phyloP scores from a whole-genome alignment of 257 asterid species.

The Rauvolfia tetraphylla region DNA sequence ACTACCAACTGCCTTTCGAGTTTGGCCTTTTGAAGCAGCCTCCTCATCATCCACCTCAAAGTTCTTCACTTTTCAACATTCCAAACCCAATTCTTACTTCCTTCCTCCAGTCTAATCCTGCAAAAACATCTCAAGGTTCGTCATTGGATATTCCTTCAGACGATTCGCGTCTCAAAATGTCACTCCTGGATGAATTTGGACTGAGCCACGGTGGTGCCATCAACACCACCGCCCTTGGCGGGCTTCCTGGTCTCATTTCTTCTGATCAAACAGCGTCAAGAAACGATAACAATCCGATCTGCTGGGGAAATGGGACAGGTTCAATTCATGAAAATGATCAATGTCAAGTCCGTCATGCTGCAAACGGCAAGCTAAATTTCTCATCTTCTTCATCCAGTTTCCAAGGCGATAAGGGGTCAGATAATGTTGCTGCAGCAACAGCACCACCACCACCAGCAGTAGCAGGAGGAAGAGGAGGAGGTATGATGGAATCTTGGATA shows the following conservation, averaged over 20 bases:
- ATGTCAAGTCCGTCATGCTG: constrained; percentile 18
- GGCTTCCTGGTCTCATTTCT: constrained; percentile 48
- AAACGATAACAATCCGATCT: constrained; percentile 6
- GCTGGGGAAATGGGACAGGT: constrained; percentile 17
- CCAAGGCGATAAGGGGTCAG: constrained; percentile 31
- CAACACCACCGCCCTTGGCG: constrained; percentile 15
- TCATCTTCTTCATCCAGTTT: constrained; percentile 25
- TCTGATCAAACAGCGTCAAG: constrained; percentile 35
- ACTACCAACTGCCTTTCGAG: constrained; percentile 27
- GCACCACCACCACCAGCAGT: no score
- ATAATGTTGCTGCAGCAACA: constrained; percentile 19
- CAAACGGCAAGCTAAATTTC: constrained; percentile 20
- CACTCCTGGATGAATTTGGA: constrained; percentile 26
- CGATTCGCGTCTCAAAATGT: constrained; percentile 22
- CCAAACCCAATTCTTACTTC: constrained; percentile 43
- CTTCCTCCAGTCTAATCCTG: constrained; percentile 36
- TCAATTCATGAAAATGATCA: constrained; percentile 14
- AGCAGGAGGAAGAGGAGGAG: constrained; percentile 10
- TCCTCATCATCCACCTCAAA: constrained; percentile 15
- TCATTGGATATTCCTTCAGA: constrained; percentile 23
- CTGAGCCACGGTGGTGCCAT: constrained; percentile 15
- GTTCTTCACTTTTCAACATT: constrained; percentile 32
- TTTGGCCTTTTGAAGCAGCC: constrained; percentile 15
- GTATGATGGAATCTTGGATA: constrained; percentile 69
- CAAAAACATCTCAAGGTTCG: constrained; percentile 24